A percentile compares a stretch with the other conserved stretches of the same genome.
phyloP scores from a whole-genome alignment of 78 protist genomes.

The Guillardia theta region DNA sequence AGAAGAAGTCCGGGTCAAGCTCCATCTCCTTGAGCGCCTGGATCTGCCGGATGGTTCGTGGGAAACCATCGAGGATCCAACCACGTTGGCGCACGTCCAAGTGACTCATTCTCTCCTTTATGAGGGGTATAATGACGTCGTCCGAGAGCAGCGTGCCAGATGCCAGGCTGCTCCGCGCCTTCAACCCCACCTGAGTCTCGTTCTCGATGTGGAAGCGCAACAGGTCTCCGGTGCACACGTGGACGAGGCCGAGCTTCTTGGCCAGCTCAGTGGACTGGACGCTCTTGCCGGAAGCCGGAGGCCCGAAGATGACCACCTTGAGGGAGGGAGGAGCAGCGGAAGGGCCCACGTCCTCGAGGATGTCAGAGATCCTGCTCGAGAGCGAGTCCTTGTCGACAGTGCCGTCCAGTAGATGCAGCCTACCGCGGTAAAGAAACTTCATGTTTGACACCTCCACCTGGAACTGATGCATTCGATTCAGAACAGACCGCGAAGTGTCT shows the following conservation, averaged over 20 bases:
- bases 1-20: neutral
- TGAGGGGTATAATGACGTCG: constrained; percentile 46
- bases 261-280: constrained; percentile 59
- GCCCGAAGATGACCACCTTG: constrained; percentile 54
- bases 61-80: constrained; percentile 47
- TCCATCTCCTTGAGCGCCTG: neutral
- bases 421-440: neutral
- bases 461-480: constrained; percentile 24
- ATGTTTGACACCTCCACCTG: neutral
- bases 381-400: neutral
- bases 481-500: constrained; percentile 52
- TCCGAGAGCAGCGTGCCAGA: constrained; percentile 68
- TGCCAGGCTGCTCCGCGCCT: constrained; percentile 42
- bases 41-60: constrained; percentile 28
- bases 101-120: constrained; percentile 21
- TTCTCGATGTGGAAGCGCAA: constrained; percentile 40
- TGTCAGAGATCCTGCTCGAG: neutral
- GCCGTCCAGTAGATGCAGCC: neutral
- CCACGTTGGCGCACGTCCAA: neutral
- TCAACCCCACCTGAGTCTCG: constrained; percentile 32
- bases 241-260: constrained; percentile 56
- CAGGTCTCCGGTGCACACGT: constrained; percentile 63
- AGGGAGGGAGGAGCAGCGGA: neutral
- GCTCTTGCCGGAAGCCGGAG: constrained; percentile 73
- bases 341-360: neutral